Percentiles rank a stretch among this genome's conserved stretches.
These are phyloP conservation scores for Penicillium sp. DNA, from an alignment of 2,329 filamentous ascomycete species.

Conservation along the genomic window DNA sequence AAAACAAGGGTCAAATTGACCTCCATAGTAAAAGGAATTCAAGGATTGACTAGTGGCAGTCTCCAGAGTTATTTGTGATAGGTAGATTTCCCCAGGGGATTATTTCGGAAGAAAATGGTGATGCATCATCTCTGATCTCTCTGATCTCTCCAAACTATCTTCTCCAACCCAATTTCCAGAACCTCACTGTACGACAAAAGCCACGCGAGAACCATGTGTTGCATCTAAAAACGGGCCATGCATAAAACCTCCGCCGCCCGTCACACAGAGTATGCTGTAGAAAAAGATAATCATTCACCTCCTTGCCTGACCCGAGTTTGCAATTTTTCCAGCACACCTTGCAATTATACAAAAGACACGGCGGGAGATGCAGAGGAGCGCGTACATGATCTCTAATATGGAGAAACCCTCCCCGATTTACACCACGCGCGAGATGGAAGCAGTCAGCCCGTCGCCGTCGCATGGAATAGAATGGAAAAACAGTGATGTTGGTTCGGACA, in stretches of 20 bases:
- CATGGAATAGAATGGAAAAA: constrained; percentile 9
- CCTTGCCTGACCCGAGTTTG: not conserved
- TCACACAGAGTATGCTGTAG: not conserved
- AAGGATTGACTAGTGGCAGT: not conserved
- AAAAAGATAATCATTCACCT: not conserved
- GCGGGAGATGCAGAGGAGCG: not conserved
- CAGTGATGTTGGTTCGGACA: not conserved
- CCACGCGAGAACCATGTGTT: constrained; percentile 19
- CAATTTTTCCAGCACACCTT: not conserved
- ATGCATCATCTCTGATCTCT: constrained; percentile 2
- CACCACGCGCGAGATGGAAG: constrained; percentile 10
- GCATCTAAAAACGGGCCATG: constrained; percentile 5
- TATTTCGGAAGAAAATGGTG: not conserved
- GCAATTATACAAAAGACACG: not conserved
- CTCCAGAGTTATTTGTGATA: not conserved
- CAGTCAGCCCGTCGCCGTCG: constrained; percentile 11
- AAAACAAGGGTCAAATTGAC: not conserved
- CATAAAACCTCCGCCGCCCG: constrained; percentile 14
- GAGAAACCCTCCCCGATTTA: constrained; percentile 11
- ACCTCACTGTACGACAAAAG: constrained; percentile 8
- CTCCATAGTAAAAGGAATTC: not conserved
- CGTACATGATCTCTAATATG: constrained; percentile 5
- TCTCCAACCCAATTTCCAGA: not conserved
- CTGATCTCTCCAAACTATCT: not conserved
- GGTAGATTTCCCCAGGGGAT: not conserved